A percentile compares a stretch with the other conserved stretches of the same genome.
phyloP scores from a whole-genome alignment of 1,284 basidiomycete species.

The Megacollybia platyphylla region DNA sequence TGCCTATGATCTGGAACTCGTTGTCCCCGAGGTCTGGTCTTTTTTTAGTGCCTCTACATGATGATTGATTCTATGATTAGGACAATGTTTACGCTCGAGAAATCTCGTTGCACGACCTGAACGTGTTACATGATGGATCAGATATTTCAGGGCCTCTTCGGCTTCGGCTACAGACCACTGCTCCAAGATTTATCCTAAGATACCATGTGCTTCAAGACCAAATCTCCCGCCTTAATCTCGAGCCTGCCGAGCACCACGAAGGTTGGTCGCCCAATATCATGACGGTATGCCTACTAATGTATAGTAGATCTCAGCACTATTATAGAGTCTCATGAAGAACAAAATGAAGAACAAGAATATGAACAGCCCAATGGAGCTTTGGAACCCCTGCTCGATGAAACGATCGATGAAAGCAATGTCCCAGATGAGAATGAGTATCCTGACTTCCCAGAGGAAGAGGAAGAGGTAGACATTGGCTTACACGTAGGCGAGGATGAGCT shows the following conservation, averaged over 20 bases:
- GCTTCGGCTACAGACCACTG: slow-evolving; percentile 33
- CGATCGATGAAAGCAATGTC: neutral
- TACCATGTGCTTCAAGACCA: slow-evolving; percentile 54
- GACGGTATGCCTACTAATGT: neutral
- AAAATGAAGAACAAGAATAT: neutral
- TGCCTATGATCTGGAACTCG: slow-evolving; percentile 51
- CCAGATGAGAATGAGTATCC: neutral
- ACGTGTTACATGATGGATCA: slow-evolving; percentile 55
- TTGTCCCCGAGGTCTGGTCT: slow-evolving; percentile 49
- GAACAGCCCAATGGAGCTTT: neutral
- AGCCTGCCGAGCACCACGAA: slow-evolving; percentile 10
- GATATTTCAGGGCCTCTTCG: slow-evolving; percentile 52
- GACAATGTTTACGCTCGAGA: slow-evolving; percentile 65
- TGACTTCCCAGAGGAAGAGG: slow-evolving; percentile 5
- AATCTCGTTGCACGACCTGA: slow-evolving; percentile 60
- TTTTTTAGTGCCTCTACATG: slow-evolving; percentile 1
- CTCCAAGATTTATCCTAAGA: slow-evolving; percentile 54
- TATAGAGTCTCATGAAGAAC: neutral
- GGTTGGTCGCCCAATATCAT: neutral
- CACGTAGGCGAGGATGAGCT: slow-evolving; percentile 3
- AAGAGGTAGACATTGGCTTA: slow-evolving; percentile 3
- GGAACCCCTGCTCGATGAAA: neutral
- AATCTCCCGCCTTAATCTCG: slow-evolving; percentile 29
- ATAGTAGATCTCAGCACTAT: neutral
- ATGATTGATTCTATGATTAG: slow-evolving; percentile 20